These are phyloP conservation scores for Trypanosoma scelopori DNA, from an alignment of 208 protist genomes.

Conservation along the genomic window DNA sequence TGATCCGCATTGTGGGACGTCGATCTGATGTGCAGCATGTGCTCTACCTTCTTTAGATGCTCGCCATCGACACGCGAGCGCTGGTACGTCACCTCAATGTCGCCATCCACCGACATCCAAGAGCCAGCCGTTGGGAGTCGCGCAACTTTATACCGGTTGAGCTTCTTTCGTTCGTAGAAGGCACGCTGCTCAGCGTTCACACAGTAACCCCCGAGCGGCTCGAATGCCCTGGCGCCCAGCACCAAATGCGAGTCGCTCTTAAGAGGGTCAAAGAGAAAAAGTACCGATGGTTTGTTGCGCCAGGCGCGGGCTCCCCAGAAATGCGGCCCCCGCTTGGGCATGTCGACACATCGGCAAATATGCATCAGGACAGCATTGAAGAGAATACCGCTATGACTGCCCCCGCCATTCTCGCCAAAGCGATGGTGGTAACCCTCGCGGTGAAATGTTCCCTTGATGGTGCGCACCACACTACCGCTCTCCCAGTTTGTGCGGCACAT, in stretches of 20 bases:
- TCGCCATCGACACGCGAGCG: conserved; percentile 24
- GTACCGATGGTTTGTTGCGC: conserved; percentile 41
- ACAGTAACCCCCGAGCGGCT: conserved; percentile 10
- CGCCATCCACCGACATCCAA: conserved; percentile 38
- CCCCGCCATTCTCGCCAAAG: background rate
- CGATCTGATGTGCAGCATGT: conserved; percentile 40
- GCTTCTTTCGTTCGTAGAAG: conserved; percentile 9
- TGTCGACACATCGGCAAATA: background rate
- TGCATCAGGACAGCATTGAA: conserved; percentile 19
- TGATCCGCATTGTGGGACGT: conserved; percentile 23
- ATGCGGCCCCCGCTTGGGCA: background rate
- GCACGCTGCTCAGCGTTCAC: conserved; percentile 6
- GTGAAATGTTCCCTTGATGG: conserved; percentile 22
- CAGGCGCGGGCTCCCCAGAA: conserved; percentile 13
- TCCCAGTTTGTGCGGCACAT: background rate
- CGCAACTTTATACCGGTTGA: conserved; percentile 40
- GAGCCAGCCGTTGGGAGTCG: conserved; percentile 40
- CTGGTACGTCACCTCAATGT: conserved; percentile 54
- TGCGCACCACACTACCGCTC: background rate
- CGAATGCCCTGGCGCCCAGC: conserved; percentile 19
- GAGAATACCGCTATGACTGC: conserved; percentile 26
- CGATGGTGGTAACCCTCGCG: conserved; percentile 5
- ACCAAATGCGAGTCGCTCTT: conserved; percentile 27
- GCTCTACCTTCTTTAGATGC: conserved; percentile 26
- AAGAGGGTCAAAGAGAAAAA: conserved; percentile 67